Conservation (phyloP, 371 early-diverging fungal species). For the Capillidium rhysosporum region DNA sequence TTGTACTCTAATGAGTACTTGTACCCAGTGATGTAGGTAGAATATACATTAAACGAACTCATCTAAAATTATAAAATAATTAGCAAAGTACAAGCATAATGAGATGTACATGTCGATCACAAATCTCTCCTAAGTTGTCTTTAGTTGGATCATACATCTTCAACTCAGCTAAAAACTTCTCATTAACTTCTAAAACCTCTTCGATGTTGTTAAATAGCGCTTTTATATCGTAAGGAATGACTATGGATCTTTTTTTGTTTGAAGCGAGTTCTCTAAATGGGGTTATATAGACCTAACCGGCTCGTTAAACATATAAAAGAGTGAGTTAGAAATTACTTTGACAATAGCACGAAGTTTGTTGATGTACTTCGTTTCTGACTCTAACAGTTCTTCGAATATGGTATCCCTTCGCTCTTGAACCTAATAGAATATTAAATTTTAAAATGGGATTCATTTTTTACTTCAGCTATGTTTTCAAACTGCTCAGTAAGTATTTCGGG, state of each 20-base stretch:
- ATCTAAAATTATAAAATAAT: neutral
- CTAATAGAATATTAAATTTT: neutral
- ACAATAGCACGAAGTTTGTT: slow-evolving; percentile 5
- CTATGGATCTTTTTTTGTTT: neutral
- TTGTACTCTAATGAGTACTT: slow-evolving; percentile 1
- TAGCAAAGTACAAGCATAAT: neutral
- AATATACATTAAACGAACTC: neutral
- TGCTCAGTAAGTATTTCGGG: neutral
- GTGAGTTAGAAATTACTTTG: neutral
- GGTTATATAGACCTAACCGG: slow-evolving; percentile 1
- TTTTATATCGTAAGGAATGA: slow-evolving; percentile 4
- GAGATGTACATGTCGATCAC: neutral
- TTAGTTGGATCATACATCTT: neutral
- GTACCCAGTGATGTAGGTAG: slow-evolving; percentile 2
- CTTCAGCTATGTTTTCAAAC: neutral
- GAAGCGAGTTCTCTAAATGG: neutral
- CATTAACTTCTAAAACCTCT: neutral
- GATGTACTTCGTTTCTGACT: slow-evolving; percentile 1
- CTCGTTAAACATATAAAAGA: neutral
- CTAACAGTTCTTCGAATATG: slow-evolving; percentile 1
- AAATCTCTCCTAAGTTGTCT: neutral
- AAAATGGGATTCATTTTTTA: neutral
- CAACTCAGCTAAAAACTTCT: neutral
- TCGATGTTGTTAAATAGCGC: slow-evolving; percentile 5
- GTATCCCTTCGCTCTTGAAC: neutral